Evolutionary conservation across 2,329 filamentous ascomycete species (phyloP).

Genomic region (Monosporascus ibericus): DNA sequence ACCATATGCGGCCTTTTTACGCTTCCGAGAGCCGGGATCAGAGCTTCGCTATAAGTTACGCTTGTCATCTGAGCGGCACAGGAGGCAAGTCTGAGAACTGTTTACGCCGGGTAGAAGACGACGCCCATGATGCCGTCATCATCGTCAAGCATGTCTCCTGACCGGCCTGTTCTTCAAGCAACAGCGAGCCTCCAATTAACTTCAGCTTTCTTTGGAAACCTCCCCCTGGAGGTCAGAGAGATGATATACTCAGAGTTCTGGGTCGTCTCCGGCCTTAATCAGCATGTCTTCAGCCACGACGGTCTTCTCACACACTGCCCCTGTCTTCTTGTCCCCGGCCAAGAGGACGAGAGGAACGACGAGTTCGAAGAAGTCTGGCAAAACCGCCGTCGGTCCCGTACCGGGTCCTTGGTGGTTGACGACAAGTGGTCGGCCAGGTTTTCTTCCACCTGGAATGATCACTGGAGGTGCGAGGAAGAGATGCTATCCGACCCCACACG

Average conservation of each 20-base stretch:
- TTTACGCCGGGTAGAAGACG: background rate
- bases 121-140: background rate
- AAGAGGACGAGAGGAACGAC: slow-evolving; percentile 10
- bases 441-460: slow-evolving; percentile 15
- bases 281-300: slow-evolving; percentile 12
- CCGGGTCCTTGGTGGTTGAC: slow-evolving; percentile 6
- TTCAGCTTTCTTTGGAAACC: slow-evolving; percentile 11
- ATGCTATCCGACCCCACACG: slow-evolving; percentile 6
- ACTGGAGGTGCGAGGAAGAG: slow-evolving; percentile 18
- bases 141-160: background rate
- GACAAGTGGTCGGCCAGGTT: slow-evolving; percentile 12
- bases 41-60: background rate
- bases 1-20: background rate
- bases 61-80: background rate
- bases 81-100: background rate
- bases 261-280: slow-evolving; percentile 12
- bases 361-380: slow-evolving; percentile 12
- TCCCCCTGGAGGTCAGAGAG: slow-evolving; percentile 16
- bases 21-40: background rate
- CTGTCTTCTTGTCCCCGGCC: slow-evolving; percentile 8
- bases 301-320: slow-evolving; percentile 13
- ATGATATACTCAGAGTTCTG: slow-evolving; percentile 18
- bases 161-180: slow-evolving; percentile 3
- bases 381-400: slow-evolving; percentile 3
- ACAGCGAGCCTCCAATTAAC: slow-evolving; percentile 9